A percentile compares a stretch with the other conserved stretches of the same genome.
Evolutionary conservation across 2,329 filamentous ascomycete genomes (phyloP).

Genomic region (Colletotrichum gloeosporioides): DNA sequence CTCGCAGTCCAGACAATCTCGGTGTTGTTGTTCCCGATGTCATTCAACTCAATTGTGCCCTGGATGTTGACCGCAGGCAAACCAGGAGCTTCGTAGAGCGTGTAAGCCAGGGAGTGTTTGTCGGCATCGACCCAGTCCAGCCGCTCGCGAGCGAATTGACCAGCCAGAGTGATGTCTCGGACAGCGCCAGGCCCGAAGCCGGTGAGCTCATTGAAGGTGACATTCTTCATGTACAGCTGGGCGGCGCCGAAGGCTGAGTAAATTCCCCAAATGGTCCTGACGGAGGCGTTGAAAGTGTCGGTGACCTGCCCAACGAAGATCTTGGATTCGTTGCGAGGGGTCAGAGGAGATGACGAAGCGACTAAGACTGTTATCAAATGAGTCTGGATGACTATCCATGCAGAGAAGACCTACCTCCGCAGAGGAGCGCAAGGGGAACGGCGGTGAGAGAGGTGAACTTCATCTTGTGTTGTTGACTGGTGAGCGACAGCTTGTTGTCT

Average conservation of each 20-base stretch:
- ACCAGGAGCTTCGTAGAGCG: background rate
- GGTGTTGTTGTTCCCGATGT: background rate
- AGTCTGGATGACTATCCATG: too few relatives aligned
- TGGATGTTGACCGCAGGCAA: background rate
- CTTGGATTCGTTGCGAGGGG: background rate
- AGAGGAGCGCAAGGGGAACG: background rate
- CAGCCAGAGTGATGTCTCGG: background rate
- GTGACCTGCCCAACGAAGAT: background rate
- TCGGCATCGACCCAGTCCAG: background rate
- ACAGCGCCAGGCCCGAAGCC: background rate
- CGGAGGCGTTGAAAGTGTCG: background rate
- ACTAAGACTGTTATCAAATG: background rate
- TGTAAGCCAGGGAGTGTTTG: background rate
- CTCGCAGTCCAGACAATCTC: background rate
- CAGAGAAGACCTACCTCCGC: background rate
- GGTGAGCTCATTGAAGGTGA: background rate
- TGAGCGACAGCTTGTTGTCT: background rate
- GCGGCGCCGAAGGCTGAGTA: background rate
- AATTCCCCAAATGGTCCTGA: background rate
- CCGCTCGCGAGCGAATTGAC: rapidly evolving
- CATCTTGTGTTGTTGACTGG: background rate
- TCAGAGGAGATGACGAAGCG: background rate
- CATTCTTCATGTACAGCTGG: background rate
- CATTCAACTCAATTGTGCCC: background rate
- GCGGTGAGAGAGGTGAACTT: background rate